Base-by-base conservation (phyloP, 257 asterid genomes). In the Solanum boliviense region DNA sequence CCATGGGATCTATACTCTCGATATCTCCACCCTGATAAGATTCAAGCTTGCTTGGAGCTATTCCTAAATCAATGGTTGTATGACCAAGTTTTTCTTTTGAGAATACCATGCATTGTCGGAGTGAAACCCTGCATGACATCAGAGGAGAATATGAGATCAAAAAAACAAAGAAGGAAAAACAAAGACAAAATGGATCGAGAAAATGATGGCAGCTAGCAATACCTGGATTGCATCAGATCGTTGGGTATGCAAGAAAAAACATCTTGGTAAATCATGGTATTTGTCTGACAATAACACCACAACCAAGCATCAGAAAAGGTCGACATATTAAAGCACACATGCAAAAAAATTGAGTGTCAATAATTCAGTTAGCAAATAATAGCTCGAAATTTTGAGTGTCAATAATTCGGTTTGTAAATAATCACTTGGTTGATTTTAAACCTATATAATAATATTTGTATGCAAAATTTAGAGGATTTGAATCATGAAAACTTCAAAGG, bases 151-250 rank as follows among this genome's bases (percentile, higher is more conserved):
- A 68, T 13, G 44, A 58, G 36, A n/a, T 20, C 46, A 41, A 84
- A 71, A 79, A 41, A 84, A 75, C 70, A 72, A 84, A 84, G 23
- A 74, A 79, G 79, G 78, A 58, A 72, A 79, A 73, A 78, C 82
- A 76, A 46, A 52, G 34, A 23, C 82, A 35, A 83, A 73, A 89
- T 41, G 38, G 67, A 70, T 13, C 85, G 83, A 32, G 52, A 83
- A 89, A 31, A 86, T 78, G 36, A 58, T 35, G 87, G 86, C 70
- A 75, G 84, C 11, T 73, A 88, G 68, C 65, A 88, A 5, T 89
- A 97, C 99, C 99, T 95, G 84, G 99, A 92, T 58, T 95, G 98
- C 86, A 97, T 95, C 78, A 94, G 94, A 94, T 97, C 98, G 39
- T 93, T 97, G 3, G 98, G 99, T 89, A 97, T 93, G 68, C 99